A percentile compares a stretch with the other conserved stretches of the same genome.
Evolutionary conservation across 2,329 filamentous ascomycete genomes (phyloP).

Genomic region (Hypomyces perniciosus): DNA sequence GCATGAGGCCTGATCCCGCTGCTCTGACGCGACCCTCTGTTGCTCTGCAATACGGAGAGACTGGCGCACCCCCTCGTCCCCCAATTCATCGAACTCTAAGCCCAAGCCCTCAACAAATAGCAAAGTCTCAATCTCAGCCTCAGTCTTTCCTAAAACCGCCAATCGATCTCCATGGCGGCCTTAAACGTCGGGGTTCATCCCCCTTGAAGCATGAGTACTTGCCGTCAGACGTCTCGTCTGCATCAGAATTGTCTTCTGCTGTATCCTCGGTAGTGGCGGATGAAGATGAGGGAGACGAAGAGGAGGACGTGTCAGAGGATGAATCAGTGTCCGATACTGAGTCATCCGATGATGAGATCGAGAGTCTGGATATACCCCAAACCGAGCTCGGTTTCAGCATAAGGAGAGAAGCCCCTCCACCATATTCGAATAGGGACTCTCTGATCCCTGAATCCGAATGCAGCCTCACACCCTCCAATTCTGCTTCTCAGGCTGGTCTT

Average conservation of each 20-base stretch:
- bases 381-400: conserved; percentile 55
- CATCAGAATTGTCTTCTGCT: conserved; percentile 8
- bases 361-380: conserved; percentile 55
- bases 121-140: conserved; percentile 17
- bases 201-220: conserved; percentile 96
- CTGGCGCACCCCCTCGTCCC: conserved; percentile 44
- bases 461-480: conserved; percentile 73
- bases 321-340: conserved; percentile 18
- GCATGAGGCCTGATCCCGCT: conserved; percentile 32
- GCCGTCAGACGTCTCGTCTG: conserved; percentile 66
- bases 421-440: conserved; percentile 25
- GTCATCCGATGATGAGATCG: conserved; percentile 50
- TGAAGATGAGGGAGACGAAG: conserved; percentile 4
- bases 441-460: conserved; percentile 44
- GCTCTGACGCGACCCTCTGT: conserved; percentile 17
- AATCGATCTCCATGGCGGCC: conserved; percentile 37
- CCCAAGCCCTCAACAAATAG: conserved; percentile 30
- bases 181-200: conserved; percentile 75
- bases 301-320: neutral
- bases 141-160: conserved; percentile 17
- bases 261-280: conserved; percentile 7
- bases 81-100: conserved; percentile 46
- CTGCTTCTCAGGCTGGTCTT: conserved; percentile 64
- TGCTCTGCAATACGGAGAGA: conserved; percentile 38
- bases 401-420: conserved; percentile 26